Evolutionary conservation across 2,329 filamentous ascomycete genomes (phyloP), one percentile per base, ranked within the genome.

Genomic region (Diaporthe sp.): DNA sequence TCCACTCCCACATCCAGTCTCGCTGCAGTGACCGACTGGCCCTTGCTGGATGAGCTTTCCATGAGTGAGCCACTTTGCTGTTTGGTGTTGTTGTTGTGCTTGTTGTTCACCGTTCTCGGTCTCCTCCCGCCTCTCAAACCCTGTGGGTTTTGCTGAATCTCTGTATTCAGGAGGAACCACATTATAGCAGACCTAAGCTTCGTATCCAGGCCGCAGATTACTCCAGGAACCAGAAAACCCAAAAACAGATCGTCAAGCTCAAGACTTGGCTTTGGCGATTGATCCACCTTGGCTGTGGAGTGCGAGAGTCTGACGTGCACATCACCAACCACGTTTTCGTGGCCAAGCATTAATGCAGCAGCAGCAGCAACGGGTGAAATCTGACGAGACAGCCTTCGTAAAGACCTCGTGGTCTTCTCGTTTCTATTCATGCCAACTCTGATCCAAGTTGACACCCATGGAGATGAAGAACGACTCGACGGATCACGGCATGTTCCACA

Each of bases 251-350:
- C 63, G 15, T 39, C 63, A 53, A 39, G 44, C 63, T 51, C 63
- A 66, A 39, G 63, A 27, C 44, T 66, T 66, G 63, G 63, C 63
- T 37, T 68, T 53, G 32, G 44, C 61, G 61, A 51, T 66, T 66
- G 61, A 66, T 66, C 61, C 61, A 53, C 63, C 63, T 68, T 35
- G 63, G 63, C 30, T 39, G 32, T 68, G 44, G 44, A 53, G 44
- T 39, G 42, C 15, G 15, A 39, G 32, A 19, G 44, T 51, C 25
- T 53, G 32, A 30, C 22, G n/a, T 39, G 63, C 47, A 68, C 30
- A 53, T 68, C 63, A 39, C 47, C 63, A 68, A 39, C 47, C 63
- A 68, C 63, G 63, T 51, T 68, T 68, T 68, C 32, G n/a, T 4
- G 30, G n/a, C 44, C 63, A 65, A 19, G 47, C 30, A 27, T 68